Evolutionary conservation across 805 yeast genomes (phyloP), one percentile per base, ranked within the genome.

Genomic region (Hanseniaspora guilliermondii): DNA sequence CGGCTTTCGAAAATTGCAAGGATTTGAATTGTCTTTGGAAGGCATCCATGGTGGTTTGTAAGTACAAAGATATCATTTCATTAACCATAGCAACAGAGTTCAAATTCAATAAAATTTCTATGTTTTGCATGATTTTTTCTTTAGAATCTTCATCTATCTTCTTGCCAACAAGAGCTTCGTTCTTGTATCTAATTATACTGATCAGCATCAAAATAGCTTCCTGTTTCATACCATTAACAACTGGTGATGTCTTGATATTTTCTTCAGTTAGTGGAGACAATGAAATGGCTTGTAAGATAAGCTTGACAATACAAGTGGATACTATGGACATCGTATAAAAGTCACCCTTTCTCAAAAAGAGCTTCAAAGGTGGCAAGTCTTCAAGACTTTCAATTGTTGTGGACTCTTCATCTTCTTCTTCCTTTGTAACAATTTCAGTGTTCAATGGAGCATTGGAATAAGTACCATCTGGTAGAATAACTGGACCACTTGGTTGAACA

Each of bases 391-490:
- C 49, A 75, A n/a, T 75, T 71, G 17, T 16, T n/a, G 36, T n/a
- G 3, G 16, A 70, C 11, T 75, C 65, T 6, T 85, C 80, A 56
- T 83, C 70, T 58, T 80, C 79, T 66, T 86, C 95, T 25, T 93
- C 81, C 24, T 95, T 95, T 66, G 85, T 87, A 1, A 96, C 85
- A 59, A 96, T 73, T 5, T 80, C 70, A 16, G 84, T 84, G 56
- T 84, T 72, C 0, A 96, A 94, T 60, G 79, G 80, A 70, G 93
- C 98, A 41, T 96, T 86, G 30, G 98, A 98, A 69, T 93, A 93
- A 0, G 99, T 93, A 61, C 99, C 99, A 71, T 93, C 99, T n/a
- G 98, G 96, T 60, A 93, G 76, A 56, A 93, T 83, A 57, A 84
- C 82, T 21, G 97, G 97, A 45, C 86, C 86, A 38, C 70, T 65